Percentiles rank a stretch among this genome's conserved stretches.
These are phyloP conservation scores for Xylariaceae sp. DNA, from an alignment of 2,329 filamentous ascomycete species.

Conservation along the genomic window DNA sequence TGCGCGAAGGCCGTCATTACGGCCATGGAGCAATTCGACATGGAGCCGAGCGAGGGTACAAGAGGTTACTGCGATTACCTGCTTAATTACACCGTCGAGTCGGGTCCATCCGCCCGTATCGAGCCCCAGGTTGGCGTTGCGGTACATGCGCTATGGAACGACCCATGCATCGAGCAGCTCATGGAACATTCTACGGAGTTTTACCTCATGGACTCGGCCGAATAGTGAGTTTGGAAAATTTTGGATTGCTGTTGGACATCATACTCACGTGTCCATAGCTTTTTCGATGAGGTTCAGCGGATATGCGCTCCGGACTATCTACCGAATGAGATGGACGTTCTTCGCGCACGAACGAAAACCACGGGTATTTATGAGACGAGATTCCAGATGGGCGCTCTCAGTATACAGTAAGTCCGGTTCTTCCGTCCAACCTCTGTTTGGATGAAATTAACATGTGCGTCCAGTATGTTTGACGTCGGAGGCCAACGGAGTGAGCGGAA, in stretches of 20 bases:
- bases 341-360: conserved; percentile 93
- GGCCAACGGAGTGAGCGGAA: conserved; percentile 96
- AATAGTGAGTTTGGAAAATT: conserved; percentile 59
- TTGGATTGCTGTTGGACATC: neutral
- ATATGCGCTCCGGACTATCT: conserved; percentile 83
- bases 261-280: conserved; percentile 51
- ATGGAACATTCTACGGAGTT: conserved; percentile 97
- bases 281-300: conserved; percentile 86
- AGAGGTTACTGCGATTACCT: conserved; percentile 73
- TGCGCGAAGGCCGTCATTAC: conserved; percentile 90
- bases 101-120: conserved; percentile 80
- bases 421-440: neutral
- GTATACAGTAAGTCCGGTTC: conserved; percentile 74
- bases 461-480: conserved; percentile 97
- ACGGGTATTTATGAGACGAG: conserved; percentile 98
- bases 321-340: conserved; percentile 88
- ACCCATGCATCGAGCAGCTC: conserved; percentile 73
- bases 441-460: conserved; percentile 3
- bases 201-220: conserved; percentile 97
- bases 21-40: conserved; percentile 87
- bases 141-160: conserved; percentile 82
- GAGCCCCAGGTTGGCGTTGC: conserved; percentile 77
- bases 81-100: conserved; percentile 81
- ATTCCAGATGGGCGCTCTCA: conserved; percentile 97
- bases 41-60: conserved; percentile 70